Evolutionary conservation across 1,139 yeast species (phyloP).

Genomic region (Meyerozyma sp.): DNA sequence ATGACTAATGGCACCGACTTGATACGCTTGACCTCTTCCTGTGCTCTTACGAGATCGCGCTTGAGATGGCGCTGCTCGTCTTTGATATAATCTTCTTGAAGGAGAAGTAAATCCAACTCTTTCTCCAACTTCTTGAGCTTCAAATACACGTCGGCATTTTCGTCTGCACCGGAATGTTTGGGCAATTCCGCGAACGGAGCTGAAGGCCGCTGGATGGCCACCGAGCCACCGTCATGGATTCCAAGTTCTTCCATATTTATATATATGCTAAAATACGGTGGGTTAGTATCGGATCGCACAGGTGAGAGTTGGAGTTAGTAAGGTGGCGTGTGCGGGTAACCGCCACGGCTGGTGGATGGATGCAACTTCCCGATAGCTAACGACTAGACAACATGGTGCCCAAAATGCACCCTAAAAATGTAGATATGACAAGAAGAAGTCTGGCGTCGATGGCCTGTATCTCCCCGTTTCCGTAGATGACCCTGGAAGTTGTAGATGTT

Average conservation of each 20-base stretch:
- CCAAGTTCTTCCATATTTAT: constrained; percentile 25
- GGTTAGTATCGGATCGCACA: neutral
- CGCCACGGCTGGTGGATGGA: neutral
- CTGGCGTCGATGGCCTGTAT: neutral
- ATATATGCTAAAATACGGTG: neutral
- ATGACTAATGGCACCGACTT: constrained; percentile 97
- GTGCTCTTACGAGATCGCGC: constrained; percentile 92
- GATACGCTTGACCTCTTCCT: constrained; percentile 95
- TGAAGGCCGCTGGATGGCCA: constrained; percentile 4
- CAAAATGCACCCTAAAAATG: neutral
- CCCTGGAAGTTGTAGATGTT: neutral
- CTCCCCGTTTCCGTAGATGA: neutral
- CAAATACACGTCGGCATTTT: constrained; percentile 65
- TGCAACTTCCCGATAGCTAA: neutral
- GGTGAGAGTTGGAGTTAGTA: constrained; percentile 2
- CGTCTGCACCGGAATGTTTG: constrained; percentile 18
- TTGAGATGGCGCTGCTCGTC: constrained; percentile 97
- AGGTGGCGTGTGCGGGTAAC: constrained; percentile 9
- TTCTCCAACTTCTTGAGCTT: constrained; percentile 83
- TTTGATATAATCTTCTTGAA: constrained; percentile 95
- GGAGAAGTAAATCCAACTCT: constrained; percentile 72
- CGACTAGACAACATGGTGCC: neutral
- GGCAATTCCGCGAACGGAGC: constrained; percentile 11
- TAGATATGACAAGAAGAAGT: neutral
- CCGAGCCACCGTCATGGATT: constrained; percentile 12